Conservation (phyloP, 129 eudicot species). For the Flaveria ramosissima region DNA sequence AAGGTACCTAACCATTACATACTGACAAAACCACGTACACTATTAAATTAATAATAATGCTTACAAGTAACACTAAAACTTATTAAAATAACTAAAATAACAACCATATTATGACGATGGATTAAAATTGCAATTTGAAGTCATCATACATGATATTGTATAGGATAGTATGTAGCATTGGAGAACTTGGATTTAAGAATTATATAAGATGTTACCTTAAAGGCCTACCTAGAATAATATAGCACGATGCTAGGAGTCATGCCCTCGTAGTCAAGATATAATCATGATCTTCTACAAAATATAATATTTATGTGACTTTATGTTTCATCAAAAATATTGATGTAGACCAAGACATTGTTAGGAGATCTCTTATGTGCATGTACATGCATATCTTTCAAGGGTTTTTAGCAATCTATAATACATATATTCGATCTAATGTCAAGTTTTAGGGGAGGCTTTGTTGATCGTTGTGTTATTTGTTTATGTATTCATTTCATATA, state of each 20-base stretch:
- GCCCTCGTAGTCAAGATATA: not conserved
- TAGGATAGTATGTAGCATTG: no score
- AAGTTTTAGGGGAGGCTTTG: not conserved
- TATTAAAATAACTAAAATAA: not conserved
- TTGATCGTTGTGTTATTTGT: not conserved
- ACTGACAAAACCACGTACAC: not conserved
- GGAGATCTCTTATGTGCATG: not conserved
- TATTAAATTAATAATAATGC: no score
- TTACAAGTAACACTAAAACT: no score
- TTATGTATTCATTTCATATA: not conserved
- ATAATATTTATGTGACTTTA: not conserved
- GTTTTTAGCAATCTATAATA: not conserved
- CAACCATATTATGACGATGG: not conserved
- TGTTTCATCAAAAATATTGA: not conserved
- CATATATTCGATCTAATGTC: not conserved
- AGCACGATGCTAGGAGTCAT: not conserved
- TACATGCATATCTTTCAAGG: not conserved
- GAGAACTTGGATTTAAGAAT: not conserved
- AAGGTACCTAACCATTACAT: not conserved
- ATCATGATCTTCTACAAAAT: not conserved
- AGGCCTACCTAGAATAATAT: not conserved
- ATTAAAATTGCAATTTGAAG: no score
- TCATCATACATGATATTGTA: not conserved
- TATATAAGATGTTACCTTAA: not conserved
- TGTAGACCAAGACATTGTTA: not conserved